These are phyloP conservation scores for Astrocystis sublimbata DNA, from an alignment of 495 filamentous ascomycete genomes.

Conservation along the genomic window DNA sequence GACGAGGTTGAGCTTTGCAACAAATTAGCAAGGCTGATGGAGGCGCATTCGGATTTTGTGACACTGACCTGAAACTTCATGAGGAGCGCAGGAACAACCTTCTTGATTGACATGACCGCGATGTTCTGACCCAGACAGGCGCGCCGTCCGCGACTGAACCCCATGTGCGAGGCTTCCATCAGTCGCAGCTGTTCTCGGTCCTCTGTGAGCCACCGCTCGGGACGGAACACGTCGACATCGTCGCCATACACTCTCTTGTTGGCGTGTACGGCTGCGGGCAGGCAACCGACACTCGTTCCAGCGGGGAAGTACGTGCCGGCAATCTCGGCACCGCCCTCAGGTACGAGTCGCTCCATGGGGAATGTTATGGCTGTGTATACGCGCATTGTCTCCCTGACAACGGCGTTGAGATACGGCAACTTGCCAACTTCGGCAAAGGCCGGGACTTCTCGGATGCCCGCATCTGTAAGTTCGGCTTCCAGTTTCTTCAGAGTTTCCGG, in stretches of 20 bases:
- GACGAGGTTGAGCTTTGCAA: slow-evolving; percentile 20
- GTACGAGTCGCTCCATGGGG: slow-evolving; percentile 57
- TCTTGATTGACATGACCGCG: slow-evolving; percentile 62
- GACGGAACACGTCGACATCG: slow-evolving; percentile 54
- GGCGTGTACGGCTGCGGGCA: slow-evolving; percentile 48
- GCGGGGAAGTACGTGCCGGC: slow-evolving; percentile 54
- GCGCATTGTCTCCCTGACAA: slow-evolving; percentile 61
- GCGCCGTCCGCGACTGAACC: slow-evolving; percentile 61
- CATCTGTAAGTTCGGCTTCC: slow-evolving; percentile 49
- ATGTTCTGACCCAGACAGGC: slow-evolving; percentile 67
- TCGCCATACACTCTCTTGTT: slow-evolving; percentile 52
- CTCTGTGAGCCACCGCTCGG: slow-evolving; percentile 56
- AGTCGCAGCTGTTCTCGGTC: slow-evolving; percentile 34
- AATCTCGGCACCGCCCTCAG: slow-evolving; percentile 51
- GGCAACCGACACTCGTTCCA: slow-evolving; percentile 37
- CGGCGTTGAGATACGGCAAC: slow-evolving; percentile 60
- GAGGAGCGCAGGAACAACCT: slow-evolving; percentile 62
- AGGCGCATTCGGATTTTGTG: neutral
- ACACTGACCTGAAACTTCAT: slow-evolving; percentile 30
- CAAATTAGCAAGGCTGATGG: slow-evolving; percentile 15
- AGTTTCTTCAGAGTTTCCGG: slow-evolving; percentile 47
- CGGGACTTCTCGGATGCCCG: slow-evolving; percentile 23
- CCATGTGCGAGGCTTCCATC: slow-evolving; percentile 47
- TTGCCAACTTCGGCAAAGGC: slow-evolving; percentile 21
- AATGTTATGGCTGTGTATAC: slow-evolving; percentile 52